A percentile compares a stretch with the other conserved stretches of the same genome.
Evolutionary conservation across 116 monocot species (phyloP).

Genomic region (Posidonia oceanica): DNA sequence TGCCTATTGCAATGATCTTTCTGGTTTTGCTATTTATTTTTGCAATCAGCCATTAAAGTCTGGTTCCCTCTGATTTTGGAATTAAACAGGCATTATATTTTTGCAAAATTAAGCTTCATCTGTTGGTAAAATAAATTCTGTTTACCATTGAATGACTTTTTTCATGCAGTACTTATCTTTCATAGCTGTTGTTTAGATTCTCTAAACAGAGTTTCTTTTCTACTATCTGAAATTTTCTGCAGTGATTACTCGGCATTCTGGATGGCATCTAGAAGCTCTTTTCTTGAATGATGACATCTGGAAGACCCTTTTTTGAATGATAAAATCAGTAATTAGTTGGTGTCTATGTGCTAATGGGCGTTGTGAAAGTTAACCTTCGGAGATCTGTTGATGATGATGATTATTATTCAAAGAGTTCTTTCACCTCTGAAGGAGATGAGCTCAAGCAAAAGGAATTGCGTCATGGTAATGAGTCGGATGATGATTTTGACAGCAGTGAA

Average conservation of each 20-base stretch:
- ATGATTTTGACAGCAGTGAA: conserved; percentile 41
- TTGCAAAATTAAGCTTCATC: neutral
- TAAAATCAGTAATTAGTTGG: neutral
- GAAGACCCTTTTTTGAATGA: neutral
- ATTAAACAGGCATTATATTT: neutral
- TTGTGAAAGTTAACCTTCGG: conserved; percentile 42
- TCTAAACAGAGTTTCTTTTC: neutral
- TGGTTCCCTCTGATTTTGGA: neutral
- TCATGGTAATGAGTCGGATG: conserved; percentile 6
- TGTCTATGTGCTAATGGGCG: conserved; percentile 36
- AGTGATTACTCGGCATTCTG: conserved; percentile 1
- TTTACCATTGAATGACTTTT: neutral
- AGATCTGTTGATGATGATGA: conserved; percentile 15
- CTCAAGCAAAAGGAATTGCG: conserved; percentile 11
- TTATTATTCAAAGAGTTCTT: conserved; percentile 4
- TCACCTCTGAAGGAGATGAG: conserved; percentile 9
- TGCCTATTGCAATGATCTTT: too few relatives aligned
- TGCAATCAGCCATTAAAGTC: neutral
- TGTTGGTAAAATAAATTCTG: neutral
- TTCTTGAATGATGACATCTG: conserved; percentile 1
- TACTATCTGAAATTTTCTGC: neutral
- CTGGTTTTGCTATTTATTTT: too few relatives aligned
- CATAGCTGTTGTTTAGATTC: neutral
- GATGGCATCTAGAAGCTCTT: neutral
- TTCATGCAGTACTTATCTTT: neutral